phyloP scores from a whole-genome alignment of 2,329 filamentous ascomycete genomes.

The Pseudogymnoascus sp. region DNA sequence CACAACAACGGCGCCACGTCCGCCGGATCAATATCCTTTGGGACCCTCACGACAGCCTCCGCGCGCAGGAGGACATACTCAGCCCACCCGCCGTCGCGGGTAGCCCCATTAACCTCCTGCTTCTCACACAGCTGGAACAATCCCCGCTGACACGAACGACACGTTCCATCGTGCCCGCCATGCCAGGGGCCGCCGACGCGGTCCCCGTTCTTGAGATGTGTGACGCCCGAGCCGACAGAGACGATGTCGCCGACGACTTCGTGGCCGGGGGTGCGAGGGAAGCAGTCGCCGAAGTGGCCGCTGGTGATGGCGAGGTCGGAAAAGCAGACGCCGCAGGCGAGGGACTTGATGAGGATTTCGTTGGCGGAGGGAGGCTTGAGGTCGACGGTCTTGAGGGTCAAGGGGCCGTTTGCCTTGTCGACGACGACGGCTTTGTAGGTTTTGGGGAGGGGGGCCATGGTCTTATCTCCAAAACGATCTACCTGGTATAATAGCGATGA shows the following conservation, averaged over 20 bases:
- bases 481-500: not conserved
- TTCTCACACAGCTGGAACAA: slow-evolving; percentile 63
- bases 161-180: slow-evolving; percentile 55
- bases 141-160: slow-evolving; percentile 54
- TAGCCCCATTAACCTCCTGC: slow-evolving; percentile 55
- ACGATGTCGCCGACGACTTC: slow-evolving; percentile 63
- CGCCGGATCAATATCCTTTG: slow-evolving; percentile 42
- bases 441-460: slow-evolving; percentile 41
- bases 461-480: no score
- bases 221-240: slow-evolving; percentile 49
- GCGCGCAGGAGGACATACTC: slow-evolving; percentile 53
- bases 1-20: slow-evolving; percentile 53
- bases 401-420: slow-evolving; percentile 41
- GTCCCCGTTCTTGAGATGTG: slow-evolving; percentile 53
- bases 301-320: slow-evolving; percentile 44
- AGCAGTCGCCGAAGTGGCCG: slow-evolving; percentile 46
- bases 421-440: slow-evolving; percentile 61
- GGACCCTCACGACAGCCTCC: slow-evolving; percentile 52
- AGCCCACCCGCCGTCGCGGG: slow-evolving; percentile 57
- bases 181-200: slow-evolving; percentile 63
- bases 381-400: slow-evolving; percentile 51
- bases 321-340: slow-evolving; percentile 66
- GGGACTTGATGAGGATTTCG: slow-evolving; percentile 61
- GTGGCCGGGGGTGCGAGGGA: slow-evolving; percentile 60
- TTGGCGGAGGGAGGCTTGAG: slow-evolving; percentile 47